These are phyloP conservation scores for Hygrocybe punicea DNA, from an alignment of 768 basidiomycete genomes.

Conservation along the genomic window DNA sequence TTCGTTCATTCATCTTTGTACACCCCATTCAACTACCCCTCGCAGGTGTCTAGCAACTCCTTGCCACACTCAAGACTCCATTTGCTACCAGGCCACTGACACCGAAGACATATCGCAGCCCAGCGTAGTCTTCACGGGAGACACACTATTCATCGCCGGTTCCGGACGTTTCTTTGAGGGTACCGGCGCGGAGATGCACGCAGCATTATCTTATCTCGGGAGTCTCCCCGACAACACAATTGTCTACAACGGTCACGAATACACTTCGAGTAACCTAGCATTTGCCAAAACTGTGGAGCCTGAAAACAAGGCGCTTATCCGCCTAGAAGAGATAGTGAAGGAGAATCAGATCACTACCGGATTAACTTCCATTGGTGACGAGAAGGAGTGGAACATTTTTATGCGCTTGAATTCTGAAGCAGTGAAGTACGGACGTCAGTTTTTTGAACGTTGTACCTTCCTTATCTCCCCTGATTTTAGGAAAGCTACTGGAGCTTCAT, in stretches of 20 bases:
- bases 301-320: conserved; percentile 54
- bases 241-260: conserved; percentile 90
- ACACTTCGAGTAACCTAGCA: conserved; percentile 68
- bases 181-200: conserved; percentile 73
- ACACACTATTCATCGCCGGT: conserved; percentile 85
- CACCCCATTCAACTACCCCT: conserved; percentile 7
- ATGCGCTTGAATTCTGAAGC: conserved; percentile 70
- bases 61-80: conserved; percentile 95
- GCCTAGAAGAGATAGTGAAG: conserved; percentile 55
- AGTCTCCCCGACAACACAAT: conserved; percentile 75
- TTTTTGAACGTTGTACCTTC: neutral
- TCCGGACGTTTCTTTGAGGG: conserved; percentile 97
- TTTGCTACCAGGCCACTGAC: conserved; percentile 79
- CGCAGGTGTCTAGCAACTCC: conserved; percentile 79
- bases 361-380: conserved; percentile 84
- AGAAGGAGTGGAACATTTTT: conserved; percentile 94
- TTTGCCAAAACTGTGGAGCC: conserved; percentile 67
- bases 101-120: conserved; percentile 47
- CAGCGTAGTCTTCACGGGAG: conserved; percentile 89
- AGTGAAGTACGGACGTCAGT: conserved; percentile 51
- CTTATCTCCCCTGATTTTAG: conserved; percentile 35
- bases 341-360: conserved; percentile 69
- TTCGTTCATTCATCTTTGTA: neutral
- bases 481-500: conserved; percentile 44
- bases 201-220: conserved; percentile 65